Conservation (phyloP, 208 protist genomes). For the Leishmania tropica region DNA sequence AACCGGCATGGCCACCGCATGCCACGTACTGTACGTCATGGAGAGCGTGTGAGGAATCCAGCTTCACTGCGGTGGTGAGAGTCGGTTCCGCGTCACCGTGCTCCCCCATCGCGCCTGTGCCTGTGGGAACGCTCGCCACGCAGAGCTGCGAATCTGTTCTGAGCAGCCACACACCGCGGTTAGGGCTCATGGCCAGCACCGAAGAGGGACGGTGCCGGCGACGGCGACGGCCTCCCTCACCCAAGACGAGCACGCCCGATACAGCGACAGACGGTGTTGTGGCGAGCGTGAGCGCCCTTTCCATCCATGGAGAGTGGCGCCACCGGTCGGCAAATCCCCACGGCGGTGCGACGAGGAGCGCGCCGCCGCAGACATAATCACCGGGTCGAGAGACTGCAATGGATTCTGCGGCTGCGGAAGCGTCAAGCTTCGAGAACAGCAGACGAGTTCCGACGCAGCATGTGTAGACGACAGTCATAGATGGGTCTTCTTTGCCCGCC, state of each 20-base stretch:
- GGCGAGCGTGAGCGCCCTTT: conserved; percentile 4
- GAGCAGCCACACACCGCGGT: conserved; percentile 29
- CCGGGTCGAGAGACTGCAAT: neutral
- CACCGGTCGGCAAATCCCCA: conserved; percentile 29
- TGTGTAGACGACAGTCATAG: conserved; percentile 11
- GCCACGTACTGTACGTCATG: conserved; percentile 31
- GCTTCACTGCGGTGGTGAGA: neutral
- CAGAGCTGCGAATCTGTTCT: conserved; percentile 3
- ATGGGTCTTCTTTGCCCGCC: neutral
- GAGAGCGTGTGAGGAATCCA: neutral
- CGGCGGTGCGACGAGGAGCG: conserved; percentile 26
- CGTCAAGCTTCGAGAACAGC: neutral
- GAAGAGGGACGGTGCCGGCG: conserved; percentile 2
- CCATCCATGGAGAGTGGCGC: conserved; percentile 26
- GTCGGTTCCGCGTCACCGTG: neutral
- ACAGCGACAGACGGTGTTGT: neutral
- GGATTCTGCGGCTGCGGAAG: neutral
- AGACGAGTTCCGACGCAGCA: conserved; percentile 22
- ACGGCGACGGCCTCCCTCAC: neutral
- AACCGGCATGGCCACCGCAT: conserved; percentile 16
- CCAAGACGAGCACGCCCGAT: neutral
- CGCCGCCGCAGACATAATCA: neutral
- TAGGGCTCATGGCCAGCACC: conserved; percentile 21
- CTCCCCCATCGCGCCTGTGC: neutral
- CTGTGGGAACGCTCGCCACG: conserved; percentile 17